Base-by-base conservation (phyloP, 768 basidiomycete species). In the Baorangia bicolor region DNA sequence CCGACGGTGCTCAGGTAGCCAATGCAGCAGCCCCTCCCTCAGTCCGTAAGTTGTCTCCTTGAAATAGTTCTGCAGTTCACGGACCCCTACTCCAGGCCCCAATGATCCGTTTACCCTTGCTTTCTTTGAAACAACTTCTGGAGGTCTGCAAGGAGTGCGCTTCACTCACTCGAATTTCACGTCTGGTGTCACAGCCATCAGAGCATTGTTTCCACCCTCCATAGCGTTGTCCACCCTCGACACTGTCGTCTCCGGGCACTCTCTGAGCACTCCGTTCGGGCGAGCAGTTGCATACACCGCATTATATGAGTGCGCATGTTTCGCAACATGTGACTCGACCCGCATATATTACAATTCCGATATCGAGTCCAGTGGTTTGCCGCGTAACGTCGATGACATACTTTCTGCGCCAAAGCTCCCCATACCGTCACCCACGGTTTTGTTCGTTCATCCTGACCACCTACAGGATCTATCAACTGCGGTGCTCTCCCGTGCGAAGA, bases 91-190 rank as follows among this genome's bases (percentile, higher is more conserved):
- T 44, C 23, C 38, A 58, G 62, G 56, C 42, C 76, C 85, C 3
- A 73, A 69, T 47, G 85, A 90, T 58, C 75, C 88, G 5, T 87
- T 86, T 64, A 86, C 86, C 3, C 78, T 90, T 6, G 79, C 85
- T 1, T 90, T 86, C 77, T 87, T 79, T 60, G 74, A 78, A 61
- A 75, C 77, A 2, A 63, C 78, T 20, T 72, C 77, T 20, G 82
- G 87, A 33, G 75, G 78, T 37, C 67, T 87, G 9, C 81, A 80
- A 53, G 87, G 81, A 23, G 81, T 80, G 9, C 84, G 85, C 56
- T 73, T 94, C 31, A 91, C 91, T 0, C 91, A 94, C 68, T 81
- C 89, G 69, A 94, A 93, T 60, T 67, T 96, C 55, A 95, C 92
- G 3, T 91, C 94, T 4, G 94, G 92, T 33, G 87, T 94, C n/a